A percentile compares a stretch with the other conserved stretches of the same genome.
These are phyloP conservation scores for Emmonsiellopsis sp. DNA, from an alignment of 2,329 filamentous ascomycete genomes.

Conservation along the genomic window DNA sequence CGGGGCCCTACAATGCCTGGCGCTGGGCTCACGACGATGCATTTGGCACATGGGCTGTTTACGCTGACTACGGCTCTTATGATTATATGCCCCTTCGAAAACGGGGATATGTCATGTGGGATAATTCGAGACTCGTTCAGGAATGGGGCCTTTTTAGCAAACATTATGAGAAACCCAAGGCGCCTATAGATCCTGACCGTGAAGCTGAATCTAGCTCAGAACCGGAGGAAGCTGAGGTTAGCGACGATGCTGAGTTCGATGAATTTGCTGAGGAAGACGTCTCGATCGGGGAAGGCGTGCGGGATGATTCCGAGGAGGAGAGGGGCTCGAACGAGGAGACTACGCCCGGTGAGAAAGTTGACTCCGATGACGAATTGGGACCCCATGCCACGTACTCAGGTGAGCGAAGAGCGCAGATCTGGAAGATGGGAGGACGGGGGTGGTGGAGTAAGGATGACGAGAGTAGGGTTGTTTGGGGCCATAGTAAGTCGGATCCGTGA, in stretches of 20 bases:
- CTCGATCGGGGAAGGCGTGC: not conserved
- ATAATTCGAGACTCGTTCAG: constrained; percentile 7
- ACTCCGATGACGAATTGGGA: too few species aligned
- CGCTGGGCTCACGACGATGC: constrained; percentile 3
- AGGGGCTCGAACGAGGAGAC: too few species aligned
- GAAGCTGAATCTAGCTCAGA: not conserved
- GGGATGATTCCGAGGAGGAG: not conserved
- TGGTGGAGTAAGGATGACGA: constrained; percentile 12
- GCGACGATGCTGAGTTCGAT: constrained; percentile 1
- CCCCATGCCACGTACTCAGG: not conserved
- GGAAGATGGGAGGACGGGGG: constrained; percentile 1
- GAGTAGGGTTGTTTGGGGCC: constrained; percentile 7
- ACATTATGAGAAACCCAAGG: not conserved
- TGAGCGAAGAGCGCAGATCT: constrained; percentile 5
- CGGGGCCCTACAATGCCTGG: constrained; percentile 6
- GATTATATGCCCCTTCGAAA: not conserved
- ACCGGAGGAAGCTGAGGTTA: not conserved
- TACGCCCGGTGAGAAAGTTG: not conserved
- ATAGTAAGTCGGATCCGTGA: too few species aligned
- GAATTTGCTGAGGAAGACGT: not conserved
- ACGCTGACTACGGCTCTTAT: not conserved
- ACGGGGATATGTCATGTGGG: constrained; percentile 10
- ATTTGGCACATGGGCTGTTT: not conserved
- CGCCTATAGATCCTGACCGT: not conserved
- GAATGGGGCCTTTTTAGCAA: constrained; percentile 3